These are phyloP conservation scores for Noccaea bulbosa DNA, from an alignment of 345 rosid genomes.

Conservation along the genomic window DNA sequence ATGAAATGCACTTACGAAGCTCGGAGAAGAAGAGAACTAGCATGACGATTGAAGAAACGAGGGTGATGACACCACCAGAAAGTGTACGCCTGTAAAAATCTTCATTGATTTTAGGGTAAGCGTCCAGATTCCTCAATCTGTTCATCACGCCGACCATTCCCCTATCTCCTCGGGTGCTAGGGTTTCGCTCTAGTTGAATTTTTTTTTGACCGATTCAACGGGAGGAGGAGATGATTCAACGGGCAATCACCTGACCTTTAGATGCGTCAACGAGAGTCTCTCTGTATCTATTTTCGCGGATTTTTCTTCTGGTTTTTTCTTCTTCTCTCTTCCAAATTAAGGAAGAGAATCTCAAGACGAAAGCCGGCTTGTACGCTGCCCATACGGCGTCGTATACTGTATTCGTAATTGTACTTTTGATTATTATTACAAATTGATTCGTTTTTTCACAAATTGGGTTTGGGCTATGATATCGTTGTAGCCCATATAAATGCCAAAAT, in stretches of 20 bases:
- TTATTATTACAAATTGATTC: not conserved
- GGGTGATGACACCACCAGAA: conserved; percentile 88
- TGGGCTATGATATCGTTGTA: conserved; percentile 9
- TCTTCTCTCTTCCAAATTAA: conserved; percentile 25
- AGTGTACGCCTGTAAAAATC: conserved; percentile 86
- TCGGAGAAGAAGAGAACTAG: conserved; percentile 80
- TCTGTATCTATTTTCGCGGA: conserved; percentile 36
- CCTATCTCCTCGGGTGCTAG: conserved; percentile 12
- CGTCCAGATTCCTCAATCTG: conserved; percentile 72
- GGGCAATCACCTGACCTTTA: conserved; percentile 26
- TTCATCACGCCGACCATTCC: conserved; percentile 53
- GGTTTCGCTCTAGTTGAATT: conserved; percentile 13
- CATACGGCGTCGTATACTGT: not conserved
- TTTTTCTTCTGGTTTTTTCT: conserved; percentile 22
- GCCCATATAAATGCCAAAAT: not conserved
- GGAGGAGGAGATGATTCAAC: conserved; percentile 40
- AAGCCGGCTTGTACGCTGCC: not conserved
- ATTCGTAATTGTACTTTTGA: not conserved
- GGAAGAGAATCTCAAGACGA: conserved; percentile 10
- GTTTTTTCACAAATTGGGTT: not conserved
- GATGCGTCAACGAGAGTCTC: conserved; percentile 34
- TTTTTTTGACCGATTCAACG: conserved; percentile 31
- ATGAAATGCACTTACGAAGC: conserved; percentile 46
- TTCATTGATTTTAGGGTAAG: conserved; percentile 89
- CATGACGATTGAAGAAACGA: conserved; percentile 63